These are phyloP conservation scores for Tulasnella calospora DNA, from an alignment of 768 basidiomycete genomes.

Conservation along the genomic window DNA sequence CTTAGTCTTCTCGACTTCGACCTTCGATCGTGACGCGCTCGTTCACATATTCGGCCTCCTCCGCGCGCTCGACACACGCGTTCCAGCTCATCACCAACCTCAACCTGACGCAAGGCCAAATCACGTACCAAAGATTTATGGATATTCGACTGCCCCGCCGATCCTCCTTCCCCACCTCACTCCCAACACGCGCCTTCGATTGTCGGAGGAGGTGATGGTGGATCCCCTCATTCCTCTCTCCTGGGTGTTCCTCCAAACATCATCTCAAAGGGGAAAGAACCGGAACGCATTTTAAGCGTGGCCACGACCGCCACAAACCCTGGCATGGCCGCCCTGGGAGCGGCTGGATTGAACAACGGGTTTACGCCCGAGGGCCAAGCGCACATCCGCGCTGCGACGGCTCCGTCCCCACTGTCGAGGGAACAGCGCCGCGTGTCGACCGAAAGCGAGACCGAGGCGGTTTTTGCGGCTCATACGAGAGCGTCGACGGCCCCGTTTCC, in stretches of 20 bases:
- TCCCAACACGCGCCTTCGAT: constrained; percentile 8
- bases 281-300: background rate
- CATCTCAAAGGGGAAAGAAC: background rate
- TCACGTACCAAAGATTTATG: constrained; percentile 27
- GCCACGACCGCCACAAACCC: background rate
- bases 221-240: background rate
- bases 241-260: background rate
- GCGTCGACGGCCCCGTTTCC: background rate
- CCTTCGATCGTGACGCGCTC: constrained; percentile 27
- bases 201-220: background rate
- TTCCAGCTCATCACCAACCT: constrained; percentile 26
- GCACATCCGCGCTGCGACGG: constrained; percentile 16
- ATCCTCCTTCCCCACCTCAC: constrained; percentile 13
- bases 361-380: background rate
- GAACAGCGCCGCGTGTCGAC: background rate
- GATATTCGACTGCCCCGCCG: constrained; percentile 28
- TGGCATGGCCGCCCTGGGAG: constrained; percentile 10
- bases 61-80: constrained; percentile 14
- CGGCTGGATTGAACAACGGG: background rate
- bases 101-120: constrained; percentile 24
- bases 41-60: constrained; percentile 23
- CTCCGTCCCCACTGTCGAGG: background rate
- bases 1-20: constrained; percentile 25
- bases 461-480: background rate
- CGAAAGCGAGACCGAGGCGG: background rate